Conservation (phyloP, 1,284 basidiomycete genomes). For the Chiua sp. region DNA sequence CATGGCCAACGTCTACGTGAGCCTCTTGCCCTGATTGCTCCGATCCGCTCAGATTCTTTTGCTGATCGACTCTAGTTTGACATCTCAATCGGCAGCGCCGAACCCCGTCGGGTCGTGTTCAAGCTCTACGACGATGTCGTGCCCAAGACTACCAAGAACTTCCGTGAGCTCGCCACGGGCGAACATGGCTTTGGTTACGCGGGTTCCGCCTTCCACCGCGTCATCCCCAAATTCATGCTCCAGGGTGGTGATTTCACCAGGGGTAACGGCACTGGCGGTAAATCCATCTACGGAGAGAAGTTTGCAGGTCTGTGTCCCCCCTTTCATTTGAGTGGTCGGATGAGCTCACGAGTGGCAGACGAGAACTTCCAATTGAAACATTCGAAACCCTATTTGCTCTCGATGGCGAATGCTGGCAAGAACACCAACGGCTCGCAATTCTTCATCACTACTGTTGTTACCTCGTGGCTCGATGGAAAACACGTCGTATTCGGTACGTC, state of each 20-base stretch:
- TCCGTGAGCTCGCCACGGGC: slow-evolving; percentile 89
- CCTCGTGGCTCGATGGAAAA: slow-evolving; percentile 76
- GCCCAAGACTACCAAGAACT: slow-evolving; percentile 86
- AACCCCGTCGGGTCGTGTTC: slow-evolving; percentile 86
- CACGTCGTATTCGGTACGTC: slow-evolving; percentile 82
- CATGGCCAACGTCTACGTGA: slow-evolving; percentile 52
- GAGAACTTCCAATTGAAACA: slow-evolving; percentile 90
- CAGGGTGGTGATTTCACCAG: slow-evolving; percentile 79
- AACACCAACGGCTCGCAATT: slow-evolving; percentile 67
- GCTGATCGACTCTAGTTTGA: slow-evolving; percentile 64
- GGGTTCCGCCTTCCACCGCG: slow-evolving; percentile 80
- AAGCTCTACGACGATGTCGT: slow-evolving; percentile 78
- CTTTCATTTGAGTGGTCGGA: background rate
- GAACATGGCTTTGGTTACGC: slow-evolving; percentile 69
- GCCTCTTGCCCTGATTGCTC: slow-evolving; percentile 24
- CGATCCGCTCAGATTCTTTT: background rate
- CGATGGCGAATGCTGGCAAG: slow-evolving; percentile 87
- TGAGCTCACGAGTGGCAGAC: slow-evolving; percentile 50
- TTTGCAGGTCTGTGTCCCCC: slow-evolving; percentile 54
- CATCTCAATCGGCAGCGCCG: slow-evolving; percentile 68
- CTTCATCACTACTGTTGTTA: slow-evolving; percentile 75
- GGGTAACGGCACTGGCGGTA: slow-evolving; percentile 90
- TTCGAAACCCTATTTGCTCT: slow-evolving; percentile 79
- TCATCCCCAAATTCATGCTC: slow-evolving; percentile 70
- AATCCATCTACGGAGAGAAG: slow-evolving; percentile 91